Conservation (phyloP, 108 stramenopile genomes). For the Skeletonema menzelii region DNA sequence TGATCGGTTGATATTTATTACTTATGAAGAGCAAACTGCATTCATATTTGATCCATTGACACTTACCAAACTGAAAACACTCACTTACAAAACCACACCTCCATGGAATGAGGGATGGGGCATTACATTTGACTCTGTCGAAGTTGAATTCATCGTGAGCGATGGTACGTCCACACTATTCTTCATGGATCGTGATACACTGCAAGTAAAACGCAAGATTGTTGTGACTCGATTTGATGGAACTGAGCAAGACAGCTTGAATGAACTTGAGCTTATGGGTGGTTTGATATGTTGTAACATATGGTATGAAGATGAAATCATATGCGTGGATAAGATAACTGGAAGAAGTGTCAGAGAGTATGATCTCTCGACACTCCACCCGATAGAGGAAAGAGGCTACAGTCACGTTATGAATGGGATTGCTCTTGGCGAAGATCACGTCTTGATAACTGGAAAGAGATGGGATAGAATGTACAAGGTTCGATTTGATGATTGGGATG, state of each 20-base stretch:
- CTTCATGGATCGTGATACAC: slow-evolving; percentile 72
- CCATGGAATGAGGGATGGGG: slow-evolving; percentile 80
- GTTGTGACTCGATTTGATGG: slow-evolving; percentile 57
- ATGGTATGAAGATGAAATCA: slow-evolving; percentile 75
- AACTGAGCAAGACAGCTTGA: slow-evolving; percentile 48
- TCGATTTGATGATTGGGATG: slow-evolving; percentile 35
- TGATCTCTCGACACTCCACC: slow-evolving; percentile 70
- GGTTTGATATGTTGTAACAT: slow-evolving; percentile 82
- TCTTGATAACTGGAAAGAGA: slow-evolving; percentile 65
- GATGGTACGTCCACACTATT: slow-evolving; percentile 77
- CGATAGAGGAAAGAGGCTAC: slow-evolving; percentile 40
- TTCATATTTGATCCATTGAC: slow-evolving; percentile 73
- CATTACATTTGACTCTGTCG: slow-evolving; percentile 66
- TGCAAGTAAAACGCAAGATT: slow-evolving; percentile 52
- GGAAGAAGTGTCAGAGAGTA: slow-evolving; percentile 81
- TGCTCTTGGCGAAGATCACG: slow-evolving; percentile 70
- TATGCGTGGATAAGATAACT: slow-evolving; percentile 76
- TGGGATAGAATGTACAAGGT: slow-evolving; percentile 83
- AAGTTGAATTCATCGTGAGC: slow-evolving; percentile 72
- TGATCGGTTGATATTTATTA: slow-evolving; percentile 59
- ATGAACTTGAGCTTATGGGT: slow-evolving; percentile 82
- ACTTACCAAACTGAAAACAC: slow-evolving; percentile 47
- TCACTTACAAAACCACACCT: slow-evolving; percentile 59
- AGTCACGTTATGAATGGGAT: slow-evolving; percentile 87
- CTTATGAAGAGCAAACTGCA: slow-evolving; percentile 66